These are phyloP conservation scores for Xenoacremonium recifei DNA, from an alignment of 2,329 filamentous ascomycete species.

Conservation along the genomic window DNA sequence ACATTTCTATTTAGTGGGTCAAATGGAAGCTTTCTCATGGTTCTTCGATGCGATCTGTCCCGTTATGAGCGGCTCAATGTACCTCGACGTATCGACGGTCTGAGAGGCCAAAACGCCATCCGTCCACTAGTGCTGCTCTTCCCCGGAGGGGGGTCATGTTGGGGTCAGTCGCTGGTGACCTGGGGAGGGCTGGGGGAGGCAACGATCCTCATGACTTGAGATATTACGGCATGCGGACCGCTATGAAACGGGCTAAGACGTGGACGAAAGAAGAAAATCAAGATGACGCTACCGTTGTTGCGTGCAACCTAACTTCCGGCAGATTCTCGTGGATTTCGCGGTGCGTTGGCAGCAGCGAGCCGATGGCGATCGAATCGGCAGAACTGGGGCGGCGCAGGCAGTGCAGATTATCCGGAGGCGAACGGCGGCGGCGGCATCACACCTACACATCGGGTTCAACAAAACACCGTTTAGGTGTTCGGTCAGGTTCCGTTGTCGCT, in stretches of 20 bases:
- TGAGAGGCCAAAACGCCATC: too few species aligned
- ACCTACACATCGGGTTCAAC: too few species aligned
- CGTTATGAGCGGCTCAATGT: too few species aligned
- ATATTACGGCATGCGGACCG: neutral
- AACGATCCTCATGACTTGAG: neutral
- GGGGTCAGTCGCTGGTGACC: too few species aligned
- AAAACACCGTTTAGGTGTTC: too few species aligned
- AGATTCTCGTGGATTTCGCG: constrained; percentile 14
- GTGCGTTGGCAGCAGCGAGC: too few species aligned
- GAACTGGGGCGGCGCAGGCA: neutral
- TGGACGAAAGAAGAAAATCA: neutral
- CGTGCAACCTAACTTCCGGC: constrained; percentile 10
- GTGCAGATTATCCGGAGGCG: neutral
- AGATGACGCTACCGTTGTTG: constrained; percentile 11
- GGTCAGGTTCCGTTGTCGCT: constrained; percentile 17
- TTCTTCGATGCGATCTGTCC: too few species aligned
- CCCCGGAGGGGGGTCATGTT: neutral
- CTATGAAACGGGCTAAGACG: neutral
- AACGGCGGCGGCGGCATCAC: constrained; percentile 1
- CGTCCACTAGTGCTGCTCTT: neutral
- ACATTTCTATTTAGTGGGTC: too few species aligned
- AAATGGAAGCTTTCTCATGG: too few species aligned
- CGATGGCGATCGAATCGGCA: neutral
- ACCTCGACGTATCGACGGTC: too few species aligned
- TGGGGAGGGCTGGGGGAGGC: neutral